Percentiles rank a stretch among this genome's conserved stretches.
Evolutionary conservation across 2,329 filamentous ascomycete species (phyloP).

Genomic region (Sporothrix curviconia): DNA sequence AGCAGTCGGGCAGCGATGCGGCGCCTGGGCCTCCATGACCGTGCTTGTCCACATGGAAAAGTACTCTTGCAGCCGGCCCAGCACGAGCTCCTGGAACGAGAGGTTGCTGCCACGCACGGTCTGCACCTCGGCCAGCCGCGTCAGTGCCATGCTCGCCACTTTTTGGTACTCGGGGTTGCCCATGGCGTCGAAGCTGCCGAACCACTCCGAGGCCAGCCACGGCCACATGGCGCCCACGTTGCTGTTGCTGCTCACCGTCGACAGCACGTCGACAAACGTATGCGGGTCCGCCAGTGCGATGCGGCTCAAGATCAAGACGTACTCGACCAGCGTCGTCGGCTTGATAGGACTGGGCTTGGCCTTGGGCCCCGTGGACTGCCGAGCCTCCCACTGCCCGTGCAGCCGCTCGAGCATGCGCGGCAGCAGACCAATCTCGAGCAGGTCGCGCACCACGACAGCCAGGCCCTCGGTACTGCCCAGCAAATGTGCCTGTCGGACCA

Average conservation of each 20-base stretch:
- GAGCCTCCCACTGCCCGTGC: constrained; percentile 63
- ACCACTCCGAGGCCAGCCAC: constrained; percentile 60
- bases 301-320: constrained; percentile 75
- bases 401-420: constrained; percentile 58
- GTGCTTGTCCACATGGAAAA: constrained; percentile 70
- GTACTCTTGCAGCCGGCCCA: constrained; percentile 62
- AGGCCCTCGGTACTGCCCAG: constrained; percentile 57
- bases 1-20: constrained; percentile 43
- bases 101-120: constrained; percentile 35
- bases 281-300: constrained; percentile 66
- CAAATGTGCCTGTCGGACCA: constrained; percentile 57
- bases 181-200: constrained; percentile 61
- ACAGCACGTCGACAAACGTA: constrained; percentile 56
- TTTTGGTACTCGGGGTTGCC: constrained; percentile 61
- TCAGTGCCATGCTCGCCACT: constrained; percentile 65
- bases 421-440: constrained; percentile 58
- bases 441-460: constrained; percentile 56
- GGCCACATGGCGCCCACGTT: constrained; percentile 41
- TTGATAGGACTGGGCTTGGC: constrained; percentile 56
- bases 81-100: constrained; percentile 49
- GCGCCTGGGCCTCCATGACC: constrained; percentile 56
- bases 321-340: constrained; percentile 73
- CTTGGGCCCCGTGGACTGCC: constrained; percentile 77
- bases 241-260: constrained; percentile 26
- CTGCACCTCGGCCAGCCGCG: constrained; percentile 58